Conservation (phyloP, 257 asterid species). For the Fraxinus quadrangulata region DNA sequence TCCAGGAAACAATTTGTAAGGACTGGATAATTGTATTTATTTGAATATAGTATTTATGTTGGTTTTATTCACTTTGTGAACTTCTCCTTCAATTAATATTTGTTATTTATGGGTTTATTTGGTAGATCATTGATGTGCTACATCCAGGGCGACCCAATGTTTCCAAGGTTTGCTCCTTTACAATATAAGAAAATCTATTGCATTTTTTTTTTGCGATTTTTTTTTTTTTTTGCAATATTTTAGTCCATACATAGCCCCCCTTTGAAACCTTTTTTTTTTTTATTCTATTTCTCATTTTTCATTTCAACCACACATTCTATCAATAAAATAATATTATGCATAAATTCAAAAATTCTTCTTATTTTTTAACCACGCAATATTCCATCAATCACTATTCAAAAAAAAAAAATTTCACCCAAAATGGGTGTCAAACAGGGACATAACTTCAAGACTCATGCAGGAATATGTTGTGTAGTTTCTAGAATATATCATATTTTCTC, state of each 20-base stretch:
- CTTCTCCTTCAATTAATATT: background rate
- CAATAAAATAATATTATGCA: too few relatives aligned
- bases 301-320: too few relatives aligned
- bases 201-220: background rate
- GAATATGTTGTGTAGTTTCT: background rate
- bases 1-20: conserved; percentile 84
- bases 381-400: too few relatives aligned
- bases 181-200: background rate
- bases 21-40: background rate
- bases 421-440: background rate
- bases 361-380: too few relatives aligned
- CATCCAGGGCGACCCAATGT: conserved; percentile 93
- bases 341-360: too few relatives aligned
- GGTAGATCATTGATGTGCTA: conserved; percentile 74
- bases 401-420: too few relatives aligned
- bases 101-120: conserved; percentile 1
- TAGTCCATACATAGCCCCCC: too few relatives aligned
- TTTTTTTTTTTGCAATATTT: background rate
- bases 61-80: too few relatives aligned
- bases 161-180: conserved; percentile 59
- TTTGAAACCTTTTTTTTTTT: too few relatives aligned
- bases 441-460: background rate
- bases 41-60: too few relatives aligned
- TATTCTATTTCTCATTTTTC: too few relatives aligned
- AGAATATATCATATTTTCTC: too few relatives aligned